Conservation (phyloP, 805 yeast genomes). For the Ogataea methylovora region DNA sequence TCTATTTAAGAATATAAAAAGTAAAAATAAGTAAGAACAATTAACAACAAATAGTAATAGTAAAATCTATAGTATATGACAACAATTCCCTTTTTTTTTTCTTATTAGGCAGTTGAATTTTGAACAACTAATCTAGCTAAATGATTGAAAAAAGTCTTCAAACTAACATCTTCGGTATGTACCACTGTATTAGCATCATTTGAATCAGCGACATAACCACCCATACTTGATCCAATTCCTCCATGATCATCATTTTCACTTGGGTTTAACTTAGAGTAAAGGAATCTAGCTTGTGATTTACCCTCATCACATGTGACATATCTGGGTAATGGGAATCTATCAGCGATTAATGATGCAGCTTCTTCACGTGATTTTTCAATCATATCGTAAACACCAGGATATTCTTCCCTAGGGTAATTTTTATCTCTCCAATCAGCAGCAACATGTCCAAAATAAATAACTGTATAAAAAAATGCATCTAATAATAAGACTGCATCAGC, state of each 20-base stretch:
- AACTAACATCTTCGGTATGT: slow-evolving; percentile 90
- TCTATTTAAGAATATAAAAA: too few relatives aligned
- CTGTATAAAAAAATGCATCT: slow-evolving; percentile 94
- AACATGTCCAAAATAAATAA: slow-evolving; percentile 91
- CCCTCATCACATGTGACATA: slow-evolving; percentile 97
- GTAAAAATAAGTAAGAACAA: too few relatives aligned
- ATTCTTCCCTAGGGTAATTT: slow-evolving; percentile 89
- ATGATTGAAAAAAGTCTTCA: slow-evolving; percentile 93
- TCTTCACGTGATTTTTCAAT: slow-evolving; percentile 86
- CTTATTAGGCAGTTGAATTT: slow-evolving; percentile 16
- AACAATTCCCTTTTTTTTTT: too few relatives aligned
- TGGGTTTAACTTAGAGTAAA: slow-evolving; percentile 91
- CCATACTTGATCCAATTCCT: slow-evolving; percentile 39
- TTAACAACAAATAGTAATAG: too few relatives aligned
- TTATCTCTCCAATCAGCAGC: slow-evolving; percentile 95
- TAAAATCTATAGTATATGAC: too few relatives aligned
- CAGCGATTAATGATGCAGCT: slow-evolving; percentile 85
- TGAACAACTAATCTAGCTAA: slow-evolving; percentile 83
- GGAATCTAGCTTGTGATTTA: slow-evolving; percentile 96
- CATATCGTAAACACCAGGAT: slow-evolving; percentile 78
- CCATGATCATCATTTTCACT: slow-evolving; percentile 56
- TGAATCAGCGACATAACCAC: slow-evolving; percentile 34
- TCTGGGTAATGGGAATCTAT: slow-evolving; percentile 96
- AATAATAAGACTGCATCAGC: slow-evolving; percentile 81
- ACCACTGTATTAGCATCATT: slow-evolving; percentile 61